A percentile compares a stretch with the other conserved stretches of the same genome.
Evolutionary conservation across 768 basidiomycete genomes (phyloP).

Genomic region (Harrya chromipes): DNA sequence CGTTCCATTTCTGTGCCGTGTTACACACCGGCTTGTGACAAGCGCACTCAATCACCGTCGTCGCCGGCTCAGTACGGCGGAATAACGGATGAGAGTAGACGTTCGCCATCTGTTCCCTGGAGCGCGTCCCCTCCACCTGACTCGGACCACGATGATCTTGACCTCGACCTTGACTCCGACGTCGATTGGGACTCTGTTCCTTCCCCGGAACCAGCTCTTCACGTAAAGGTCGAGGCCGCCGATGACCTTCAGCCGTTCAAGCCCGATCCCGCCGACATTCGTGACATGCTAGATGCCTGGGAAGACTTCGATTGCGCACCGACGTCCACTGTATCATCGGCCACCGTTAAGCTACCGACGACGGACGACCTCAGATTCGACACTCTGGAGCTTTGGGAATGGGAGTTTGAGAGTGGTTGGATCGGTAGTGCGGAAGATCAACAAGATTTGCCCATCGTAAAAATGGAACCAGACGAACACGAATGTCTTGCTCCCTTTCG

Average conservation of each 20-base stretch:
- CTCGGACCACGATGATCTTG: constrained; percentile 48
- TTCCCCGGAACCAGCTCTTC: constrained; percentile 18
- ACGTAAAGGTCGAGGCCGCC: constrained; percentile 19
- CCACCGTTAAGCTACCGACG: constrained; percentile 27
- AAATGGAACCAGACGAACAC: constrained; percentile 44
- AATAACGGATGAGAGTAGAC: constrained; percentile 34
- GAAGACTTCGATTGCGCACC: constrained; percentile 51
- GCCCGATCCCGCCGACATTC: constrained; percentile 59
- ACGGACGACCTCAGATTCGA: constrained; percentile 43
- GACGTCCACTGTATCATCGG: constrained; percentile 26
- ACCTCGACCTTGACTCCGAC: constrained; percentile 53
- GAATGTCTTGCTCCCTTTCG: constrained; percentile 21
- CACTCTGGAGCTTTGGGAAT: constrained; percentile 38
- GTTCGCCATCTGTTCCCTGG: constrained; percentile 57
- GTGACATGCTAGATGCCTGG: constrained; percentile 68
- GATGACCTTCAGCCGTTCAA: constrained; percentile 43
- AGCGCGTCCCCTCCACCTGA: constrained; percentile 73
- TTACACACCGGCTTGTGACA: constrained; percentile 46
- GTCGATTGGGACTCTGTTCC: constrained; percentile 48
- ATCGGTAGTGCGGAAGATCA: constrained; percentile 10
- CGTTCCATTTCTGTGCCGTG: constrained; percentile 55
- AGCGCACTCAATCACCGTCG: constrained; percentile 33
- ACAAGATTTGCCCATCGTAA: constrained; percentile 25
- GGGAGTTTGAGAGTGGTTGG: constrained; percentile 34
- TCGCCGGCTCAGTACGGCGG: constrained; percentile 24